Conservation (phyloP, 108 stramenopile genomes). For the Cyclostephanos tholiformis region DNA sequence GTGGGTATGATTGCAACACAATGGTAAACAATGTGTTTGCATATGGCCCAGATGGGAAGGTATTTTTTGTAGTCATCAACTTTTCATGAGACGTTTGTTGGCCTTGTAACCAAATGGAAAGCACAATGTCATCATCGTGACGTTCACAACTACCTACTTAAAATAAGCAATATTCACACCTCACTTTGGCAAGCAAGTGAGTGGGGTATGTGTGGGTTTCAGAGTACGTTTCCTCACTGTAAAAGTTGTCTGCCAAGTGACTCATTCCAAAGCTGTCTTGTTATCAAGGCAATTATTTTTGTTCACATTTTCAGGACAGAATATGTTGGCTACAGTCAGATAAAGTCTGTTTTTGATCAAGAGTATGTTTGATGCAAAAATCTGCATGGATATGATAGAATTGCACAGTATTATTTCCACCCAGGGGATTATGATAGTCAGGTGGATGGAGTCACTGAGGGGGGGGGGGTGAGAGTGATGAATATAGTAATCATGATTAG, state of each 20-base stretch:
- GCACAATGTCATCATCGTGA: conserved; percentile 7
- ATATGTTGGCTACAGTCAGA: conserved; percentile 7
- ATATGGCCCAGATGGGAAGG: too few species aligned
- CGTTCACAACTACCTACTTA: conserved; percentile 10
- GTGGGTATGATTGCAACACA: too few species aligned
- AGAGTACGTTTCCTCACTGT: too few species aligned
- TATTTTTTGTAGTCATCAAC: too few species aligned
- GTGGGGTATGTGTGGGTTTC: too few species aligned
- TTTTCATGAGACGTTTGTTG: too few species aligned
- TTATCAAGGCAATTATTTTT: conserved; percentile 12
- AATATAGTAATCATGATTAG: too few species aligned
- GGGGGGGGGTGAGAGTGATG: too few species aligned
- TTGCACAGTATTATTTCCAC: conserved; percentile 3
- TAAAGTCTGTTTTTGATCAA: conserved; percentile 16
- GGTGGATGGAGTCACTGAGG: too few species aligned
- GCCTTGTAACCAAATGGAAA: not conserved
- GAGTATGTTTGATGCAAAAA: conserved; percentile 4
- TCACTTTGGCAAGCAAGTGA: not conserved
- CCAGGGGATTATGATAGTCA: conserved; percentile 9
- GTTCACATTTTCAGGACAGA: conserved; percentile 21
- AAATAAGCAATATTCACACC: not conserved
- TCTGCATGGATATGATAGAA: conserved; percentile 16
- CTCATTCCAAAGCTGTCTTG: not conserved
- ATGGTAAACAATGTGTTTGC: too few species aligned
- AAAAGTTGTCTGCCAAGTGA: conserved; percentile 2